These are phyloP conservation scores for Colletotrichum incanum DNA, from an alignment of 2,329 filamentous ascomycete genomes.

Conservation along the genomic window DNA sequence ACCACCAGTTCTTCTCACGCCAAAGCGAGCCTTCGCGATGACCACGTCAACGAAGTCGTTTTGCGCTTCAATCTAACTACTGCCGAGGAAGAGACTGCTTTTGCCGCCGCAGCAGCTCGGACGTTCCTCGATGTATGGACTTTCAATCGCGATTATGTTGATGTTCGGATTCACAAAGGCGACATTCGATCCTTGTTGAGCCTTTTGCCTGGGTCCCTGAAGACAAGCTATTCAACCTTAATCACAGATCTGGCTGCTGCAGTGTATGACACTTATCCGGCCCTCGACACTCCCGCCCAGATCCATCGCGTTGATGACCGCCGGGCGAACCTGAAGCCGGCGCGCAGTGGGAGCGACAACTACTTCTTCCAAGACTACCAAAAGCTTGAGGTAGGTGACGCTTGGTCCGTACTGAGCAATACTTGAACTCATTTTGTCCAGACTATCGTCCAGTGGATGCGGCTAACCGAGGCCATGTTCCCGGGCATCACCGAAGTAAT, in stretches of 20 bases:
- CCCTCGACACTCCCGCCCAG: conserved; percentile 50
- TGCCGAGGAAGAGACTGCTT: conserved; percentile 76
- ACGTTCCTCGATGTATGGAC: conserved; percentile 94
- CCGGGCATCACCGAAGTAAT: conserved; percentile 82
- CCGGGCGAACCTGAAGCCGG: conserved; percentile 49
- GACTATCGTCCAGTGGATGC: conserved; percentile 90
- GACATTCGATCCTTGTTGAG: conserved; percentile 84
- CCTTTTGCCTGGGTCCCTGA: conserved; percentile 82
- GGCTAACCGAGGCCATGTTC: conserved; percentile 90
- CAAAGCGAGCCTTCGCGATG: conserved; percentile 64
- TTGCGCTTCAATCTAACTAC: conserved; percentile 87
- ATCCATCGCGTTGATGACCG: conserved; percentile 45
- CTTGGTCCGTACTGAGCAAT: conserved; percentile 53
- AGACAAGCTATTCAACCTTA: conserved; percentile 79
- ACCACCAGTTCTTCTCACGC: conserved; percentile 51
- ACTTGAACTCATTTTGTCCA: conserved; percentile 43
- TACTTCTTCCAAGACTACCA: conserved; percentile 96
- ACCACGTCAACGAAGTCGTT: conserved; percentile 87
- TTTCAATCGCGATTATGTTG: conserved; percentile 84
- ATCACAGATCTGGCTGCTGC: conserved; percentile 86
- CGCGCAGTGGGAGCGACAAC: conserved; percentile 69
- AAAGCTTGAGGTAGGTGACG: conserved; percentile 74
- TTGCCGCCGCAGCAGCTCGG: conserved; percentile 81
- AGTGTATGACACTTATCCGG: conserved; percentile 83
- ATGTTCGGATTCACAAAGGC: conserved; percentile 84